A percentile compares a stretch with the other conserved stretches of the same genome.
Conservation (phyloP, 768 basidiomycete genomes). For the Lentinula sp. region DNA sequence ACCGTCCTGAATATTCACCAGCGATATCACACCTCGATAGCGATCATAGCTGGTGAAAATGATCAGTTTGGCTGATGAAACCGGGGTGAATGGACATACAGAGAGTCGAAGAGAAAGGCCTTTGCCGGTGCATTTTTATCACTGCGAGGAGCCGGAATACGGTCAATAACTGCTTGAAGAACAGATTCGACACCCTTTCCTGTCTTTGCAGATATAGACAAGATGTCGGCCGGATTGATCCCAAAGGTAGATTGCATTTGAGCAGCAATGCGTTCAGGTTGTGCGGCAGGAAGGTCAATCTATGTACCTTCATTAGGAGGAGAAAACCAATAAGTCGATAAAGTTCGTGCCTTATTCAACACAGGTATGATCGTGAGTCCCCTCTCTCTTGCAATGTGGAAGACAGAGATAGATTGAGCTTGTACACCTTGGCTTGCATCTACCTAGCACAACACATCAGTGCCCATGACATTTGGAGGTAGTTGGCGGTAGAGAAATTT, state of each 20-base stretch:
- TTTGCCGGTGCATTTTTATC: constrained; percentile 51
- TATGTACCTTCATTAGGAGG: constrained; percentile 20
- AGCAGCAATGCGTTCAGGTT: constrained; percentile 70
- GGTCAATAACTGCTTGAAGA: constrained; percentile 72
- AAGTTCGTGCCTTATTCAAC: constrained; percentile 71
- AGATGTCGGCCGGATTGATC: constrained; percentile 64
- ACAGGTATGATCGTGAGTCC: constrained; percentile 84
- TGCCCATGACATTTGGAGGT: background rate
- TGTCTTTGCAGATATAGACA: constrained; percentile 89
- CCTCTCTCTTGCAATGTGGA: constrained; percentile 79
- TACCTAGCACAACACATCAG: constrained; percentile 44
- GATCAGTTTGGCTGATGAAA: background rate
- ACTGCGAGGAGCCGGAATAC: constrained; percentile 77
- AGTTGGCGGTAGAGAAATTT: background rate
- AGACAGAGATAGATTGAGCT: constrained; percentile 95
- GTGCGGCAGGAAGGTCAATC: constrained; percentile 91
- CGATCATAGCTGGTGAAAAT: constrained; percentile 69
- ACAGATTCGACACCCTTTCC: constrained; percentile 78
- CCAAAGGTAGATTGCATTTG: constrained; percentile 85
- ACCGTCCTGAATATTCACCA: constrained; percentile 80
- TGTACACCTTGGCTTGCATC: constrained; percentile 98
- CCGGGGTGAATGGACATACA: constrained; percentile 40
- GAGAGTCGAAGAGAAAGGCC: constrained; percentile 90
- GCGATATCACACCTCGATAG: constrained; percentile 92
- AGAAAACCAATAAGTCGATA: background rate